A percentile compares a stretch with the other conserved stretches of the same genome.
phyloP scores from a whole-genome alignment of 2,329 filamentous ascomycete species.

The Ambrosiella cleistominuta region DNA sequence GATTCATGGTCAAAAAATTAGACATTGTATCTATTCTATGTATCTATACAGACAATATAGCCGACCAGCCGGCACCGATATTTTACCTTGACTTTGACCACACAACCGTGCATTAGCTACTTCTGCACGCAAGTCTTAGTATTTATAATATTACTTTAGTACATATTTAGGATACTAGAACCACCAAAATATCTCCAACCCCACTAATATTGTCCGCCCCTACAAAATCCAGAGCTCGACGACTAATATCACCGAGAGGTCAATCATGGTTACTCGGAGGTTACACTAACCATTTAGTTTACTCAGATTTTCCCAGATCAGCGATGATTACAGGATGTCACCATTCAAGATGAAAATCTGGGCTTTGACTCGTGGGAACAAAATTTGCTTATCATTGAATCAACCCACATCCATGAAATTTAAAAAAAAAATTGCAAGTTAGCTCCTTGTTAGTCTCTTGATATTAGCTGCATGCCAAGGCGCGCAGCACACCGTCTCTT shows the following conservation, averaged over 20 bases:
- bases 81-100: too few relatives aligned
- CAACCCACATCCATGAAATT: too few relatives aligned
- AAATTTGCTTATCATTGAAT: too few relatives aligned
- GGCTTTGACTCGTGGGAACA: too few relatives aligned
- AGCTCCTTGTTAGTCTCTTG: conserved; percentile 1
- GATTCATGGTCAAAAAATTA: too few relatives aligned
- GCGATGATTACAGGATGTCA: too few relatives aligned
- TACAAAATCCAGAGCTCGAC: not conserved
- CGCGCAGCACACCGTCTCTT: not conserved
- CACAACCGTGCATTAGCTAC: not conserved
- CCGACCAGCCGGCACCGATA: not conserved
- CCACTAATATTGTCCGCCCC: too few relatives aligned
- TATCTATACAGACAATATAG: not conserved
- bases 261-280: not conserved
- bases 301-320: too few relatives aligned
- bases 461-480: not conserved
- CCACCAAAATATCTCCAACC: too few relatives aligned
- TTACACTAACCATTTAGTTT: not conserved
- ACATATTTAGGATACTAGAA: too few relatives aligned
- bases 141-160: too few relatives aligned
- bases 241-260: not conserved
- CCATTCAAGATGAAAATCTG: too few relatives aligned
- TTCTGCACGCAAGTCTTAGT: not conserved
- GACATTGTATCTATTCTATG: not conserved
- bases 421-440: not conserved